phyloP scores from a whole-genome alignment of 345 rosid species.

The Euphorbia lathyris region DNA sequence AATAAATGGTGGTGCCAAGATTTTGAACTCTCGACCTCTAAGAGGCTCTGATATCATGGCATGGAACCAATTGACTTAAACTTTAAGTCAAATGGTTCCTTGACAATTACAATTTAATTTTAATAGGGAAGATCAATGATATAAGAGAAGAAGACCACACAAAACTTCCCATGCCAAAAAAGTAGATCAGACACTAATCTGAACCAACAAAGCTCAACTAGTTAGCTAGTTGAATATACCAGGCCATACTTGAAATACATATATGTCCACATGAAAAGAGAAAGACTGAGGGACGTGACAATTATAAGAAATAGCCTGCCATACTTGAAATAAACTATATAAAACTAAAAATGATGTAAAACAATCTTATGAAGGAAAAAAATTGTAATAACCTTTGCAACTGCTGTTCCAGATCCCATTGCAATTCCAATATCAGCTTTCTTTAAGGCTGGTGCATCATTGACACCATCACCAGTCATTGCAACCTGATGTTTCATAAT shows the following conservation, averaged over 20 bases:
- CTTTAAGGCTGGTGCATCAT: conserved; percentile 98
- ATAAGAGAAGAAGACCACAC: background rate
- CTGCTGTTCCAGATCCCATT: conserved; percentile 99
- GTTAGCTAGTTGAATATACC: background rate
- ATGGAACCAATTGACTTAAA: no score
- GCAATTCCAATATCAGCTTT: conserved; percentile 99
- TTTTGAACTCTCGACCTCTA: no score
- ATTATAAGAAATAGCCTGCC: background rate
- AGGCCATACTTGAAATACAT: background rate
- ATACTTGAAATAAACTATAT: background rate
- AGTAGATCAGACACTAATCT: background rate
- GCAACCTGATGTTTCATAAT: conserved; percentile 61
- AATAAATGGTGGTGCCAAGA: background rate
- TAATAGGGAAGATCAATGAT: background rate
- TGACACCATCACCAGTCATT: conserved; percentile 99
- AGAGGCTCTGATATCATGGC: no score
- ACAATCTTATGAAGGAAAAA: background rate
- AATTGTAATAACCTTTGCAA: conserved; percentile 71
- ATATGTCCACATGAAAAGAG: background rate
- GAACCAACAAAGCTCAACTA: background rate
- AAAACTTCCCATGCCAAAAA: background rate
- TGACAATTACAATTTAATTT: background rate
- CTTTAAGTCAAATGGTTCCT: no score
- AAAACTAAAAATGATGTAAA: background rate
- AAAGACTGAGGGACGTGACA: background rate